A percentile compares a stretch with the other conserved stretches of the same genome.
Conservation (phyloP, 306 rosid genomes). For the Trifolium dubium region DNA sequence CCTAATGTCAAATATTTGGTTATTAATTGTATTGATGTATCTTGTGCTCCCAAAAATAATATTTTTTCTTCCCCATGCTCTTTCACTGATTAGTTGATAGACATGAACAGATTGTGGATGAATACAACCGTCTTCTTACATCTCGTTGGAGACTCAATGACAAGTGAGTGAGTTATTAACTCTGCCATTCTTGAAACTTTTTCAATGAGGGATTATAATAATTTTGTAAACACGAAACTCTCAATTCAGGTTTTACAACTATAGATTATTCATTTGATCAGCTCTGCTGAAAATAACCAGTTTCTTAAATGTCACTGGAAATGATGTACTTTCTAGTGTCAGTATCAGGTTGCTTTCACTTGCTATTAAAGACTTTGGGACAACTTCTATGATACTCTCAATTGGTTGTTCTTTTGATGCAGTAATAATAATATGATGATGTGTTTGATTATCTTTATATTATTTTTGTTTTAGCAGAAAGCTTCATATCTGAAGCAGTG, state of each 20-base stretch:
- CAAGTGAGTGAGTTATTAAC: conserved; percentile 71
- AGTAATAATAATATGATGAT: too few relatives aligned
- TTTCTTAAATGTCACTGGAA: conserved; percentile 30
- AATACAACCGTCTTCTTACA: conserved; percentile 86
- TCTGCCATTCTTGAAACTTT: conserved; percentile 28
- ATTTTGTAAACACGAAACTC: conserved; percentile 18
- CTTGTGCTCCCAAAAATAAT: conserved; percentile 23
- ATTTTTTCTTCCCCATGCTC: conserved; percentile 21
- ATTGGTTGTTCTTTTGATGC: conserved; percentile 36
- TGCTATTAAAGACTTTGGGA: conserved; percentile 28
- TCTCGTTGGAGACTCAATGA: conserved; percentile 90
- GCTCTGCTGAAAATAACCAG: conserved; percentile 12
- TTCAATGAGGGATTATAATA: conserved; percentile 23
- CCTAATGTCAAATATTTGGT: conserved; percentile 4
- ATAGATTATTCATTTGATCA: conserved; percentile 33
- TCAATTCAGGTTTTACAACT: too few relatives aligned
- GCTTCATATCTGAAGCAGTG: conserved; percentile 70
- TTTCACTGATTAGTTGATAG: conserved; percentile 43
- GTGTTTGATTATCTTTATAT: conserved; percentile 34
- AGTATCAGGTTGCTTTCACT: conserved; percentile 29
- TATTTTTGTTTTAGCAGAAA: conserved; percentile 58
- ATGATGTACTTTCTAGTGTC: conserved; percentile 19
- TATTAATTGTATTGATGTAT: conserved; percentile 18
- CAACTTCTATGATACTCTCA: conserved; percentile 31
- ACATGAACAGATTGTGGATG: conserved; percentile 81